Evolutionary conservation across 371 early-diverging fungal species (phyloP), one percentile per base, ranked within the genome.

Genomic region (Sanchytrium tribonematis): DNA sequence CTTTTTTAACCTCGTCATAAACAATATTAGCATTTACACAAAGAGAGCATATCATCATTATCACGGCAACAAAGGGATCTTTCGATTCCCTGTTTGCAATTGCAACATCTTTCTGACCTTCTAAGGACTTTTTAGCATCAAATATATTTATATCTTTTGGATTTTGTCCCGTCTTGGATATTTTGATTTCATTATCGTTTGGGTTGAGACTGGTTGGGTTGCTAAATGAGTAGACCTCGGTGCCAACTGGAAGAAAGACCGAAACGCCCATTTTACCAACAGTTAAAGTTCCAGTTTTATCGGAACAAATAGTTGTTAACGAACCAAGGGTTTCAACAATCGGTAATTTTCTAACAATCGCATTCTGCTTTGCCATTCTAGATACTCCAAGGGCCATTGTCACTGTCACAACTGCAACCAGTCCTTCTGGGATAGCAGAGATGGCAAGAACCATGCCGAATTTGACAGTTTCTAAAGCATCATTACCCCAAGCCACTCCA

Each of bases 271-370:
- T 81, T 69, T 90, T 91, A 70, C 93, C 93, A 78, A 91, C 88
- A 0, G 94, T 93, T 67, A 96, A 76, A 0, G 95, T 94, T 30
- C 95, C 94, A 0, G 93, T 94, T 81, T 97, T 94, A 74, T 93
- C 93, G 0, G 92, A 90, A 76, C 93, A 92, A 71, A 97, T 86
- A 71, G 87, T 86, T 31, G 90, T 89, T 1, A 94, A 89, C 0
- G 88, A 84, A 28, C 94, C 94, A 5, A 94, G 76, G 2, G 87
- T 85, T 78, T 94, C 94, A 0, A 97, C 81, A 1, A 89, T 85
- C 1, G 85, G 86, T 17, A 94, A 79, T 70, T 90, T 88, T 69
- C 91, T 84, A 0, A 94, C 91, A 27, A 94, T 83, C 1, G 89
- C 93, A 70, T 89, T 83, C 66, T 83, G 80, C 67, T 82, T 80